These are phyloP conservation scores for Anthoceros angustus DNA, from an alignment of 225 moss, liverwort and hornwort species.

Conservation along the genomic window DNA sequence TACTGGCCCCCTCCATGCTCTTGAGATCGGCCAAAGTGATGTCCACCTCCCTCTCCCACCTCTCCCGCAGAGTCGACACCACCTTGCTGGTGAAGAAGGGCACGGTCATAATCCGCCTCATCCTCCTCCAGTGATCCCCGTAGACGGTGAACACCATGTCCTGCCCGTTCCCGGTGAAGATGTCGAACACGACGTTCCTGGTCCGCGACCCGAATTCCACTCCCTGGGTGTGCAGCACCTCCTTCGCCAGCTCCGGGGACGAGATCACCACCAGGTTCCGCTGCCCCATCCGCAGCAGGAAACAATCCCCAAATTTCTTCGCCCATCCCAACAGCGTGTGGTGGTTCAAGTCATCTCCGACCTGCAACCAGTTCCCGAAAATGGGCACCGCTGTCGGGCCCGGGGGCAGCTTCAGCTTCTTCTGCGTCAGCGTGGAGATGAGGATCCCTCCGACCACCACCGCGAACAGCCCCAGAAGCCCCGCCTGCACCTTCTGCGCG, in stretches of 20 bases:
- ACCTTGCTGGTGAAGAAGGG: conserved; percentile 50
- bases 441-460: conserved; percentile 26
- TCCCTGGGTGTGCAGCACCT: conserved; percentile 44
- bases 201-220: conserved; percentile 40
- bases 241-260: conserved; percentile 39
- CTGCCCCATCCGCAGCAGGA: conserved; percentile 36
- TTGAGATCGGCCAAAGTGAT: conserved; percentile 27
- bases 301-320: conserved; percentile 37
- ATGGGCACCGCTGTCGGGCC: conserved; percentile 38
- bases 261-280: conserved; percentile 42
- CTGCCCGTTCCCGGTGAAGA: conserved; percentile 39
- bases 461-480: conserved; percentile 27
- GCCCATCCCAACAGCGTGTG: conserved; percentile 28
- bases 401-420: conserved; percentile 45
- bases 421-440: conserved; percentile 20
- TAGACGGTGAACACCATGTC: conserved; percentile 53
- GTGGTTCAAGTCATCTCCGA: conserved; percentile 43
- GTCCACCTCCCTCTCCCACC: conserved; percentile 41
- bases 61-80: conserved; percentile 27
- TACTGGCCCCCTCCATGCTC: conserved; percentile 23
- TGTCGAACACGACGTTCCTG: conserved; percentile 42
- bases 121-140: conserved; percentile 49
- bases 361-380: conserved; percentile 55
- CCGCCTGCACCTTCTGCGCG: conserved; percentile 15
- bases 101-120: conserved; percentile 50